A percentile compares a stretch with the other conserved stretches of the same genome.
Conservation (phyloP, 2,329 filamentous ascomycete genomes). For the Seiridium cupressi region DNA sequence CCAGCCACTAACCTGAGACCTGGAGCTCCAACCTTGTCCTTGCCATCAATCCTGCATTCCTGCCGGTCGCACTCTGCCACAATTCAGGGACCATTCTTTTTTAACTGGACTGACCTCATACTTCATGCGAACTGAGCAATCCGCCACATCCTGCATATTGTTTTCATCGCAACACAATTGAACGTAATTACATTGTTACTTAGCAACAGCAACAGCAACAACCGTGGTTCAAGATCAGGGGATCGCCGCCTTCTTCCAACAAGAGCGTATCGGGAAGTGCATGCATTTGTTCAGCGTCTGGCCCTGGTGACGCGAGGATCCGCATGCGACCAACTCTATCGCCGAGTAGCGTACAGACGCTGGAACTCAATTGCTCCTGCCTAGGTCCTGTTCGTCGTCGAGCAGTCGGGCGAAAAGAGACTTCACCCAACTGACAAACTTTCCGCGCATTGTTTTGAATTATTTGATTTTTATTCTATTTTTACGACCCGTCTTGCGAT, state of each 20-base stretch:
- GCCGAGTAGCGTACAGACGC: not conserved
- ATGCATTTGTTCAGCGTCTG: no score
- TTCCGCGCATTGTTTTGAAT: not conserved
- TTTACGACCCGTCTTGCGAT: not conserved
- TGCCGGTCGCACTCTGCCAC: not conserved
- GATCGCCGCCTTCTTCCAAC: not conserved
- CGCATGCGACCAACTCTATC: not conserved
- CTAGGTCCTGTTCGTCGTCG: no score
- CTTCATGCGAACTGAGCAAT: constrained; percentile 5
- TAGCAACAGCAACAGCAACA: not conserved
- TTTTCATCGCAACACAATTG: not conserved
- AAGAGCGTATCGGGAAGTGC: not conserved
- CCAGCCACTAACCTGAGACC: not conserved
- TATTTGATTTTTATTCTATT: not conserved
- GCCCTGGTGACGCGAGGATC: not conserved
- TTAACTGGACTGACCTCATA: constrained; percentile 2
- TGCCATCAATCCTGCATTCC: constrained; percentile 4
- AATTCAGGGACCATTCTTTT: not conserved
- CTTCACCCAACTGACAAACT: not conserved
- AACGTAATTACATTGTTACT: not conserved
- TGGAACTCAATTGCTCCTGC: not conserved
- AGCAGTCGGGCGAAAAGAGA: not conserved
- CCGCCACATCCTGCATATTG: constrained; percentile 4
- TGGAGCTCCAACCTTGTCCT: not conserved
- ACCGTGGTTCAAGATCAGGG: no score